These are phyloP conservation scores for Hydnomerulius pinastri DNA, from an alignment of 768 basidiomycete genomes.

Conservation along the genomic window DNA sequence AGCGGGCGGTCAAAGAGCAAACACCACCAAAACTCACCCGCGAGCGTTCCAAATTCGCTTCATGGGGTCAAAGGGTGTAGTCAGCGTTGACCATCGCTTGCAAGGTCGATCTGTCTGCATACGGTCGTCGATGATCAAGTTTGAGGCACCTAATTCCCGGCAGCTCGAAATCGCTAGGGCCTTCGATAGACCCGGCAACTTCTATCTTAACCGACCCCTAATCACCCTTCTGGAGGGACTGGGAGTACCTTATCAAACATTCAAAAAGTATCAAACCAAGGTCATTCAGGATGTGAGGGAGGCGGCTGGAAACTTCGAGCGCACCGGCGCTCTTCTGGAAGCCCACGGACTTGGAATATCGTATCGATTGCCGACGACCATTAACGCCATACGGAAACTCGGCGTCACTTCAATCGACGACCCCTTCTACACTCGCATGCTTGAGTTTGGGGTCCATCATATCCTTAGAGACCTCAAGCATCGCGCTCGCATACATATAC, in stretches of 20 bases:
- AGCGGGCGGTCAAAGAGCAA: constrained; percentile 5
- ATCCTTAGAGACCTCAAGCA: constrained; percentile 67
- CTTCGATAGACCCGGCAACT: constrained; percentile 55
- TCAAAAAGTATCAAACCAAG: constrained; percentile 15
- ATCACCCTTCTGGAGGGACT: neutral
- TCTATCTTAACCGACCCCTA: neutral
- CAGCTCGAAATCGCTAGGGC: constrained; percentile 63
- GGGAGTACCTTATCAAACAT: neutral
- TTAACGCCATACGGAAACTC: constrained; percentile 53
- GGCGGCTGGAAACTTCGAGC: constrained; percentile 43
- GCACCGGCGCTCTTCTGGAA: constrained; percentile 53
- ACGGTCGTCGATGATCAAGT: constrained; percentile 70
- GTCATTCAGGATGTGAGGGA: neutral
- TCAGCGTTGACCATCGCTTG: constrained; percentile 61
- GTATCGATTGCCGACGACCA: constrained; percentile 54
- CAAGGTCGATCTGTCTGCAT: constrained; percentile 46
- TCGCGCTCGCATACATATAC: constrained; percentile 65
- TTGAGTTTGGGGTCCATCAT: constrained; percentile 60
- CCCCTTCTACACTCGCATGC: constrained; percentile 51
- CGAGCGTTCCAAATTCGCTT: constrained; percentile 53
- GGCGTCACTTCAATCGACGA: constrained; percentile 37
- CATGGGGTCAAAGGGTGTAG: constrained; percentile 65
- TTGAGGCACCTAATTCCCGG: constrained; percentile 44
- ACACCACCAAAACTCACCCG: constrained; percentile 34
- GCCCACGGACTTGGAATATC: constrained; percentile 57